Conservation (phyloP, 75 land plant genomes). For the Selaginella tamariscina region DNA sequence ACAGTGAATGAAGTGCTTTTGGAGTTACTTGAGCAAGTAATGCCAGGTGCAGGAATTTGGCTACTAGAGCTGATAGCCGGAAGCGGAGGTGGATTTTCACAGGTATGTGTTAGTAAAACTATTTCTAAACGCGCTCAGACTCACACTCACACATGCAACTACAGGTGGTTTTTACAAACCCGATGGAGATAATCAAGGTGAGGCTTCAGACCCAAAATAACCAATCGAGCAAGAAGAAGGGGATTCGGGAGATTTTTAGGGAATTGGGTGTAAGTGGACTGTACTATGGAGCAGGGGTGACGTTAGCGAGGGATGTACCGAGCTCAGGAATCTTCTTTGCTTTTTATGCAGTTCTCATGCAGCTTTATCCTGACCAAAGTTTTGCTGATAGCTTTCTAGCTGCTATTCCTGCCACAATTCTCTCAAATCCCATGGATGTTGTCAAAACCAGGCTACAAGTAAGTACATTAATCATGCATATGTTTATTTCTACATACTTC, state of each 20-base stretch:
- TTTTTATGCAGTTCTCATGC: conserved; percentile 18
- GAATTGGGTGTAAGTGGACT: conserved; percentile 23
- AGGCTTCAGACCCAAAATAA: conserved; percentile 31
- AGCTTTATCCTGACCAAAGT: conserved; percentile 25
- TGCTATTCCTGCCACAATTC: conserved; percentile 29
- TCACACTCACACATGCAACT: too few relatives aligned
- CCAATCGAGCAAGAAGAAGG: conserved; percentile 14
- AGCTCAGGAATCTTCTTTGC: conserved; percentile 32
- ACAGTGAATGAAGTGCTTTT: conserved; percentile 28
- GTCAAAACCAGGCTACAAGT: conserved; percentile 26
- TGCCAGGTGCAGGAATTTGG: conserved; percentile 32
- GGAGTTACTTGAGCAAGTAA: conserved; percentile 19
- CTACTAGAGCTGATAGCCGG: conserved; percentile 30
- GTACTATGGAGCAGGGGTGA: conserved; percentile 25
- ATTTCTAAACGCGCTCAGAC: too few relatives aligned
- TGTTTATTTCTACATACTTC: neutral
- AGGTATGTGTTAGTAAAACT: too few relatives aligned
- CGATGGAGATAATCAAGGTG: conserved; percentile 33
- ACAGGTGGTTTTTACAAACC: conserved; percentile 29
- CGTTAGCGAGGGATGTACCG: conserved; percentile 27
- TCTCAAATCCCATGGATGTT: conserved; percentile 23
- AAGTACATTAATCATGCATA: too few relatives aligned
- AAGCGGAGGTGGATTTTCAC: conserved; percentile 33
- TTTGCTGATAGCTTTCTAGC: conserved; percentile 25
- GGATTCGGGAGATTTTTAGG: conserved; percentile 17